Percentiles rank a stretch among this genome's conserved stretches.
phyloP scores from a whole-genome alignment of 768 basidiomycete species.

The Hebeloma cylindrosporum region DNA sequence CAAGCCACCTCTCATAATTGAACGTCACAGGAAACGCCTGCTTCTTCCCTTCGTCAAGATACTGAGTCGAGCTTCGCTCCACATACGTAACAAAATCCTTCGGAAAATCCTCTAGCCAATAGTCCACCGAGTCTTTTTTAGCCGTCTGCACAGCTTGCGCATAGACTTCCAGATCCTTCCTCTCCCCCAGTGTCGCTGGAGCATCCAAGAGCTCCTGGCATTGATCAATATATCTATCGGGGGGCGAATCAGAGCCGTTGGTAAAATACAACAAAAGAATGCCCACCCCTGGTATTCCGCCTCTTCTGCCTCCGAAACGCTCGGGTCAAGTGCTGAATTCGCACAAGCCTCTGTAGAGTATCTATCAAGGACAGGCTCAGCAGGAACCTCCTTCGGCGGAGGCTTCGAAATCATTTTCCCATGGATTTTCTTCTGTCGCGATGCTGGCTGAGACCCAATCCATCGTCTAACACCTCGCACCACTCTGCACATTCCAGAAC shows the following conservation, averaged over 20 bases:
- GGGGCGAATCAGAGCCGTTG: constrained; percentile 2
- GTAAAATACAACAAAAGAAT: neutral
- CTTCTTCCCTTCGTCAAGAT: constrained; percentile 68
- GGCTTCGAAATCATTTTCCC: constrained; percentile 36
- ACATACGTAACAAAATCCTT: constrained; percentile 47
- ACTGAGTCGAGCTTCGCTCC: constrained; percentile 42
- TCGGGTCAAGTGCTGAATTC: constrained; percentile 56
- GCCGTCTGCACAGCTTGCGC: constrained; percentile 49
- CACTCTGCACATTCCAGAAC: constrained; percentile 41
- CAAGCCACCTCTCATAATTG: constrained; percentile 50
- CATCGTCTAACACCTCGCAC: constrained; percentile 79
- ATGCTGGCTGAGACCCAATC: constrained; percentile 59
- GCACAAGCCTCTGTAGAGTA: constrained; percentile 62
- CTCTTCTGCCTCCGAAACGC: constrained; percentile 62
- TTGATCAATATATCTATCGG: constrained; percentile 69
- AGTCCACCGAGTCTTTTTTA: constrained; percentile 35
- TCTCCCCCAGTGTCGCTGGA: constrained; percentile 51
- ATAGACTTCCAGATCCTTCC: constrained; percentile 60
- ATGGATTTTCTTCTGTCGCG: constrained; percentile 39
- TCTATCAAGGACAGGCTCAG: constrained; percentile 35
- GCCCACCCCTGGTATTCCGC: constrained; percentile 72
- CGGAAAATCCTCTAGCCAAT: constrained; percentile 39
- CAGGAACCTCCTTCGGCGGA: constrained; percentile 34
- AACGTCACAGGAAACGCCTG: constrained; percentile 57
- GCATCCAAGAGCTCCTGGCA: constrained; percentile 63